phyloP scores from a whole-genome alignment of 2,329 filamentous ascomycete species.

The Penicillium polonicum region DNA sequence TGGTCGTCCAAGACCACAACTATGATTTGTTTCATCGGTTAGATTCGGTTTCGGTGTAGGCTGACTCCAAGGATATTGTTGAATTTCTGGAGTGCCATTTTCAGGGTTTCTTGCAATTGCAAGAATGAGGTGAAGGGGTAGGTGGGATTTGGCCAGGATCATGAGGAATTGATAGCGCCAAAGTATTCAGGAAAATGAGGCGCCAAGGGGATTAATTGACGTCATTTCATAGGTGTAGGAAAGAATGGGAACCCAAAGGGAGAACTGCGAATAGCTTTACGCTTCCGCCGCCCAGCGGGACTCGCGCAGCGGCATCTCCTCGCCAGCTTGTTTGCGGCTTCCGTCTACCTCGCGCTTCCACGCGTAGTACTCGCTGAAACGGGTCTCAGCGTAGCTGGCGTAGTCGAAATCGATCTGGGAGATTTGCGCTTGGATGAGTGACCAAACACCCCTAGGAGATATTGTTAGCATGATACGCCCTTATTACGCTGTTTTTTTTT shows the following conservation, averaged over 20 bases:
- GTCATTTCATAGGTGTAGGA: background rate
- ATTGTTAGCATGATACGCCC: background rate
- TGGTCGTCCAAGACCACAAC: constrained; percentile 4
- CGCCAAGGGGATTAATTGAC: background rate
- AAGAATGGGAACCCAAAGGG: background rate
- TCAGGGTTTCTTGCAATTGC: background rate
- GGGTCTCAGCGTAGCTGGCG: constrained; percentile 79
- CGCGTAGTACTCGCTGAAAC: constrained; percentile 87
- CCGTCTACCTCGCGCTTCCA: constrained; percentile 77
- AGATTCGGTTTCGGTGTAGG: background rate
- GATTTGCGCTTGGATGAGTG: constrained; percentile 88
- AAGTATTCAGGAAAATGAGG: background rate
- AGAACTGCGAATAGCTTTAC: constrained; percentile 12
- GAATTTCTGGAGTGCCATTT: constrained; percentile 9
- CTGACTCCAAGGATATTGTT: constrained; percentile 8
- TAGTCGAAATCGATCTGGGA: constrained; percentile 98
- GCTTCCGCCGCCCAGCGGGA: constrained; percentile 69
- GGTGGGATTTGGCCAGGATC: background rate
- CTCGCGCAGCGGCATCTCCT: constrained; percentile 72
- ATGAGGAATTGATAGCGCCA: background rate
- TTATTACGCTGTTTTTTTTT: background rate
- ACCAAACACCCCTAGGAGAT: constrained; percentile 81
- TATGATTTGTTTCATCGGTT: background rate
- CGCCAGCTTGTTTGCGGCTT: constrained; percentile 53
- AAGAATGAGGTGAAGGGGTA: background rate